Evolutionary conservation across 768 basidiomycete genomes (phyloP).

Genomic region (Tremella mesenterica): DNA sequence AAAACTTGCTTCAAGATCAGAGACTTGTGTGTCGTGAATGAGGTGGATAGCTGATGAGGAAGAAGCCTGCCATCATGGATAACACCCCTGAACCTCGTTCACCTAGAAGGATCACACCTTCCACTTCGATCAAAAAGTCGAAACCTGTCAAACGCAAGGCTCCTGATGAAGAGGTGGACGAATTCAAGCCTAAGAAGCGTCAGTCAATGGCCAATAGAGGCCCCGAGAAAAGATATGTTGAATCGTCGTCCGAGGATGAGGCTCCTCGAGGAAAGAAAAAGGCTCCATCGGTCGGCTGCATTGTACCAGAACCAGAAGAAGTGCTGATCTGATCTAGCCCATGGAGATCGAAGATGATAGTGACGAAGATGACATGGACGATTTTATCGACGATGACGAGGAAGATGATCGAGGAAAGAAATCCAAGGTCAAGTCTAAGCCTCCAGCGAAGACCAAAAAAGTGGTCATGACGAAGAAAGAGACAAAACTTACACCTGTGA

Average conservation of each 20-base stretch:
- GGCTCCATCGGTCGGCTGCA: slow-evolving; percentile 10
- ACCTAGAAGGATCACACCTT: slow-evolving; percentile 3
- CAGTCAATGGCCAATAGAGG: slow-evolving; percentile 11
- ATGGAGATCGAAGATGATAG: slow-evolving; percentile 27
- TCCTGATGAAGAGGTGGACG: slow-evolving; percentile 10
- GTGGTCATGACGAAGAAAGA: slow-evolving; percentile 20
- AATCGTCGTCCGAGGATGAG: slow-evolving; percentile 11
- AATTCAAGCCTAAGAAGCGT: slow-evolving; percentile 25
- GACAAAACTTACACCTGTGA: slow-evolving; percentile 7
- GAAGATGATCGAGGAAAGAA: slow-evolving; percentile 16
- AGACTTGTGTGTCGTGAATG: background rate
- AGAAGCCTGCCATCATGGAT: slow-evolving; percentile 15
- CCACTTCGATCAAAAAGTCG: slow-evolving; percentile 2
- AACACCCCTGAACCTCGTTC: slow-evolving; percentile 8
- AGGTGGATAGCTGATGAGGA: slow-evolving; percentile 11
- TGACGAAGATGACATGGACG: slow-evolving; percentile 11
- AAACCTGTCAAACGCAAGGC: background rate
- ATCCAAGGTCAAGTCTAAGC: slow-evolving; percentile 17
- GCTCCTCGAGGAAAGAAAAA: slow-evolving; percentile 18
- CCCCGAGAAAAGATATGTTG: slow-evolving; percentile 8
- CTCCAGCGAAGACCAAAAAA: slow-evolving; percentile 7
- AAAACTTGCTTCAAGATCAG: no score
- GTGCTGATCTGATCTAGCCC: slow-evolving; percentile 18
- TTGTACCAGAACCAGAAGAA: no score
- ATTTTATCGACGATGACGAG: slow-evolving; percentile 27